A percentile compares a stretch with the other conserved stretches of the same genome.
These are phyloP conservation scores for Agapanthus africanus DNA, from an alignment of 106 monocot species.

Conservation along the genomic window DNA sequence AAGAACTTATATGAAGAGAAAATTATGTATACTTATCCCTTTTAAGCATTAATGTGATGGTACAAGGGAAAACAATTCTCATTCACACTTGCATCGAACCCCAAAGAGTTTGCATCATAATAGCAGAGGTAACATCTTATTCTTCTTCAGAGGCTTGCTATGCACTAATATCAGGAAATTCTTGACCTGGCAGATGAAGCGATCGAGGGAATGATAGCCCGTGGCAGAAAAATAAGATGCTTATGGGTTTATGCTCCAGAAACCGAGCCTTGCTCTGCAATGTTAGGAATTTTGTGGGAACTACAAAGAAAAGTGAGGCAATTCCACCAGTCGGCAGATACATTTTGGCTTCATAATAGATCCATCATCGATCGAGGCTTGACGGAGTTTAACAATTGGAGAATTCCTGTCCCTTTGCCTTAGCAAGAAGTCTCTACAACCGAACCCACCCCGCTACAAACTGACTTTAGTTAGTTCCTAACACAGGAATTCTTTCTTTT, in stretches of 20 bases:
- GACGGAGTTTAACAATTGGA: slow-evolving; percentile 63
- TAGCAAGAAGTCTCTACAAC: no score
- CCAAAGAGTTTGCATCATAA: no score
- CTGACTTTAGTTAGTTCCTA: no score
- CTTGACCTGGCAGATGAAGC: slow-evolving; percentile 44
- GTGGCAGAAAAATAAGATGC: slow-evolving; percentile 64
- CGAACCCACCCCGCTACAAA: no score
- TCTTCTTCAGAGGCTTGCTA: background rate
- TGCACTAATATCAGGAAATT: background rate
- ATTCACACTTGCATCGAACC: no score
- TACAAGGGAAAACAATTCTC: no score
- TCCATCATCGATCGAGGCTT: slow-evolving; percentile 81
- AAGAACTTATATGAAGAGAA: no score
- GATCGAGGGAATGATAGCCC: slow-evolving; percentile 68
- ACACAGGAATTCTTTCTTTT: no score
- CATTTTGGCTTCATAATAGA: slow-evolving; percentile 92
- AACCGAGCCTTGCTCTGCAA: slow-evolving; percentile 74
- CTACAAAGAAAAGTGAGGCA: slow-evolving; percentile 71
- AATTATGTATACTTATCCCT: no score
- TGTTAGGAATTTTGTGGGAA: slow-evolving; percentile 77
- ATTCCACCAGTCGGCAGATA: slow-evolving; percentile 89
- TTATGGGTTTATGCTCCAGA: slow-evolving; percentile 82
- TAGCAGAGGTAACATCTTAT: background rate
- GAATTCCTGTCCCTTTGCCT: slow-evolving; percentile 75
- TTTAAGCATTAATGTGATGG: no score